phyloP scores from a whole-genome alignment of 441 rosid genomes.

The Gossypium lobatum region DNA sequence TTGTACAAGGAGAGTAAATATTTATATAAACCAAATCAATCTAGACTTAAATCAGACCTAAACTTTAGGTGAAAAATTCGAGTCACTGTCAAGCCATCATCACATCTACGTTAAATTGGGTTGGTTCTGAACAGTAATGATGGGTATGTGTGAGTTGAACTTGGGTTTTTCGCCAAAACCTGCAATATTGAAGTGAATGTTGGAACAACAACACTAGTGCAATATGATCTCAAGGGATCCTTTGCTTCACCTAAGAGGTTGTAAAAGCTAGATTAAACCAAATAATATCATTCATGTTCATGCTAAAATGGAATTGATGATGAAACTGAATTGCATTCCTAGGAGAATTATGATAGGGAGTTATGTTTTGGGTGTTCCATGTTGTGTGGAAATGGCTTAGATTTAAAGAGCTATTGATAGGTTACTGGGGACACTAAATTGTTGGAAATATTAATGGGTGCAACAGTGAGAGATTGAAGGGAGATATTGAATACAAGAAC shows the following conservation, averaged over 20 bases:
- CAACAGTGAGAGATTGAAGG: background rate
- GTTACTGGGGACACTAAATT: background rate
- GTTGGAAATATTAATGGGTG: background rate
- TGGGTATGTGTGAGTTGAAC: background rate
- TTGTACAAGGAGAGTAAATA: too few relatives aligned
- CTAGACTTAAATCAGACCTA: too few relatives aligned
- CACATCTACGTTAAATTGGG: too few relatives aligned
- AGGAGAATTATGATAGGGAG: background rate
- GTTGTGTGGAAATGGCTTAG: background rate
- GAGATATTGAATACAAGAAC: background rate
- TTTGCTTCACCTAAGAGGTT: background rate
- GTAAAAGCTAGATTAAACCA: background rate
- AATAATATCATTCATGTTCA: background rate
- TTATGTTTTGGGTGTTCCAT: background rate
- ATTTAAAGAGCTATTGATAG: background rate
- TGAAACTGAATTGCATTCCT: background rate
- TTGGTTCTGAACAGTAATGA: too few relatives aligned
- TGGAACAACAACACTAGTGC: slow-evolving; percentile 14
- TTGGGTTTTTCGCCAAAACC: background rate
- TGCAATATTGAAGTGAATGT: background rate
- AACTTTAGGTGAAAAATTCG: too few relatives aligned
- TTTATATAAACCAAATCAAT: too few relatives aligned
- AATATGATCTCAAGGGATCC: slow-evolving; percentile 5
- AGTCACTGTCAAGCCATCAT: too few relatives aligned
- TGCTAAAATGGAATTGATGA: background rate